These are phyloP conservation scores for Penicillium taxi DNA, from an alignment of 495 filamentous ascomycete species.

Conservation along the genomic window DNA sequence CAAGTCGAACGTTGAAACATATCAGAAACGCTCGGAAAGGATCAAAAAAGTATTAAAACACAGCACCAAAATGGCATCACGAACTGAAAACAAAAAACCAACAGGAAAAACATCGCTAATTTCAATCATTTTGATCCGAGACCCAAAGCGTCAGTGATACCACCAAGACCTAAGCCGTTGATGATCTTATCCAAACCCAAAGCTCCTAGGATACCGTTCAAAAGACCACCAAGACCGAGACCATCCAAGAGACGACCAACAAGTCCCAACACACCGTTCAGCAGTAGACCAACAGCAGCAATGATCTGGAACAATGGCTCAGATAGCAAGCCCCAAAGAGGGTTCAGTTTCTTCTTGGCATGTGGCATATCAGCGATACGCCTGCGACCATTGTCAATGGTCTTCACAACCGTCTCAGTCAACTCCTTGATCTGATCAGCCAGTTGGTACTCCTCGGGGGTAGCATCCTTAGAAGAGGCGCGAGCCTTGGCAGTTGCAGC, in stretches of 20 bases:
- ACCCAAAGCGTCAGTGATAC: constrained; percentile 47
- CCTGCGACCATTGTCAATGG: constrained; percentile 80
- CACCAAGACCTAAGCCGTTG: constrained; percentile 61
- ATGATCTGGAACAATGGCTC: constrained; percentile 90
- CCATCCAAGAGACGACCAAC: constrained; percentile 75
- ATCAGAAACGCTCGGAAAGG: too few species aligned
- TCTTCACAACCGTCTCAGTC: constrained; percentile 53
- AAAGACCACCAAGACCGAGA: constrained; percentile 74
- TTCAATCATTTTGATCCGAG: constrained; percentile 30
- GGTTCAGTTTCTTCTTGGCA: constrained; percentile 89
- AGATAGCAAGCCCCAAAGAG: constrained; percentile 72
- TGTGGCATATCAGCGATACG: constrained; percentile 86
- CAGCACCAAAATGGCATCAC: too few species aligned
- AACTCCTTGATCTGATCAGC: constrained; percentile 77
- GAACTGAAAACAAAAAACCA: neutral
- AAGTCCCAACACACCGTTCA: constrained; percentile 73
- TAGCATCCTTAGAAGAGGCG: constrained; percentile 70
- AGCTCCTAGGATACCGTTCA: constrained; percentile 71
- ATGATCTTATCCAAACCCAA: constrained; percentile 75
- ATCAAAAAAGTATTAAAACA: too few species aligned
- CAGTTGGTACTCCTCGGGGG: constrained; percentile 76
- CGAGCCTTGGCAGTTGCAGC: constrained; percentile 80
- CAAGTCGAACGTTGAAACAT: too few species aligned
- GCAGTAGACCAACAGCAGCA: constrained; percentile 76
- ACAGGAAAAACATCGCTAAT: neutral